Evolutionary conservation across 495 filamentous ascomycete genomes (phyloP), one percentile per base, ranked within the genome.

Genomic region (Alectoria sarmentosa): DNA sequence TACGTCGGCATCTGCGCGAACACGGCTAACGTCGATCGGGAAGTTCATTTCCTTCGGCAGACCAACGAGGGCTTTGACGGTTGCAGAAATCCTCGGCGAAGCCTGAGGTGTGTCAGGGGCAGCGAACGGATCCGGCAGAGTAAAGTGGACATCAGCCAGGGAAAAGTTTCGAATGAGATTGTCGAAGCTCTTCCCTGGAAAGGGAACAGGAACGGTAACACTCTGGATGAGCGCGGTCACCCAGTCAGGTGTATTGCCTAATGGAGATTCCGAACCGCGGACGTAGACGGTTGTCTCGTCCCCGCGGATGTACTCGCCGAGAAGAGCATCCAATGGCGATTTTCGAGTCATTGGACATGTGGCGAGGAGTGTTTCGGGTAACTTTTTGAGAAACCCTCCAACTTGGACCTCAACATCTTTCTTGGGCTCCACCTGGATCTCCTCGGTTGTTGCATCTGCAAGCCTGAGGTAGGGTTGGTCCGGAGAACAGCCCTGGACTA

Each of bases 1-100:
- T 3, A 97, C 86, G 69, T 92, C 85, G 9, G 92, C 87, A 49
- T 80, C 81, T 9, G 93, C 91, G 37, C 85, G 83, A 42, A 98
- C 84, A 55, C 77, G 79, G 30, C 82, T 84, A 62, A 97, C 90
- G 65, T 90, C 82, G 54, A 98, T 73, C 19, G 81, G 78, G 69
- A 98, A 87, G 67, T 92, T 90, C 83, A 97, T 88, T 72, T 96
- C 87, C 30, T 90, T 78, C 0, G 94, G 94, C 28, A 97, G 72
- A 26, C 73, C 83, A 32, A 95, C 84, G 3, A 90, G 76, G 23
- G 89, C 92, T 63, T 90, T 78, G 32, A 96, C 88, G 46, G 86
- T 82, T 3, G 92, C 92, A 49, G 90, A 95, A 4, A 98, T 83
- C 48, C 81, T 83, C 10, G 91, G 91, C 63, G 88, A 82, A 0